phyloP scores from a whole-genome alignment of 2,329 filamentous ascomycete genomes.

The Diplodia intermedia region DNA sequence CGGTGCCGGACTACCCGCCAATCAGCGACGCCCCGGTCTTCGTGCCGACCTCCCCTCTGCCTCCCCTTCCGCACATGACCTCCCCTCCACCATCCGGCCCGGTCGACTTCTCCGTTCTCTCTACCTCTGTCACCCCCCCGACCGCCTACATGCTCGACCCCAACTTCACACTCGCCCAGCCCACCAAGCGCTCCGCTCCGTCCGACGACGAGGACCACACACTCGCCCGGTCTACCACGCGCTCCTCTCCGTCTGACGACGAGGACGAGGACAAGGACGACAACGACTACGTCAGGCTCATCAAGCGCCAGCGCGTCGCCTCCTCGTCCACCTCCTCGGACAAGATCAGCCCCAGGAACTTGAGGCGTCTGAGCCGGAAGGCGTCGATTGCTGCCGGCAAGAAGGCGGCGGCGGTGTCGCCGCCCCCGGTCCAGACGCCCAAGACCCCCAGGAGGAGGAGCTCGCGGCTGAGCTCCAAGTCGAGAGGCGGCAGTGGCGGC shows the following conservation, averaged over 20 bases:
- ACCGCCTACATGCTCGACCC: background rate
- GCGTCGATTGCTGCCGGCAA: too few relatives aligned
- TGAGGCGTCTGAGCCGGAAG: too few relatives aligned
- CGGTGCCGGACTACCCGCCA: background rate
- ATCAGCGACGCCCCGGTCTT: background rate
- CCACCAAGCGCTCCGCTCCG: background rate
- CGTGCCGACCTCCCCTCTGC: background rate
- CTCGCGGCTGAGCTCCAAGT: background rate
- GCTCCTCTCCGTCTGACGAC: too few relatives aligned
- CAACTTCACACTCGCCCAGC: slow-evolving; percentile 8
- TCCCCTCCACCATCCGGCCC: background rate
- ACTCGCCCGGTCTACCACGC: background rate
- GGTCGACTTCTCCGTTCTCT: too few relatives aligned
- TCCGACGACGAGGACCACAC: background rate
- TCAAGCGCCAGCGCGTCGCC: background rate
- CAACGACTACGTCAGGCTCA: too few relatives aligned
- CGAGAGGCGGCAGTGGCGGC: background rate
- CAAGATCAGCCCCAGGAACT: slow-evolving; percentile 4
- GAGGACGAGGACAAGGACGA: too few relatives aligned
- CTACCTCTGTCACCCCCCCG: background rate
- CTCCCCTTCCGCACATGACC: background rate
- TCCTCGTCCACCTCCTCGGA: background rate
- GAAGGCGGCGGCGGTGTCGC: background rate
- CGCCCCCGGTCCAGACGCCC: background rate
- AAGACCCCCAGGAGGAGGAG: background rate